Base-by-base conservation (phyloP, 2,329 filamentous ascomycete species). In the Fusarium sp. region DNA sequence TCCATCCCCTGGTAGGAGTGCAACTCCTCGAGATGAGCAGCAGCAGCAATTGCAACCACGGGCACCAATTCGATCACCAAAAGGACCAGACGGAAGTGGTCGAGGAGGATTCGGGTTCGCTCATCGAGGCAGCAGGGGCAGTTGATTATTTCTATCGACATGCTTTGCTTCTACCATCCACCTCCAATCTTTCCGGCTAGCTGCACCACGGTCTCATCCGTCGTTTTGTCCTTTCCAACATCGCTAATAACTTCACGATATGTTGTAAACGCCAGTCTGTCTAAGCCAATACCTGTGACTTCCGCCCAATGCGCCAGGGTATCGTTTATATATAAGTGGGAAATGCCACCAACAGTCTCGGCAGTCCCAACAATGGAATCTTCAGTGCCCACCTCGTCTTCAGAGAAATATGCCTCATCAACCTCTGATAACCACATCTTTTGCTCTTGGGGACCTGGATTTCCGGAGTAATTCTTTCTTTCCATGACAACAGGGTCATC, bases 171-270 rank as follows among this genome's bases (percentile, higher is more conserved):
- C 58, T 87, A 98, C 96, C 96, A 99, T 29, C 96, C 96, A 59
- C 96, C 96, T 59, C 95, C 96, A 76, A 95, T 93, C 82, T 94
- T 96, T 62, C 94, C 92, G 51, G 95, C 95, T 78, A 99, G 86
- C 78, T 96, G 94, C 65, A 94, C 92, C 44, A 97, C 95, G 66
- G 91, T 89, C 78, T 97, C 93, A 46, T 94, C 92, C 66, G 86
- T 85, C 81, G 85, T 78, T 80, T 88, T 84, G 72, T 89, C 87
- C 84, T 96, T 97, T 56, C 96, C 96, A 46, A 99, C 94, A 80
- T 98, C 94, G 83, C 95, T 98, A 77, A 98, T 91, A 27, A 99
- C 95, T 82, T 95, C 92, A 70, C 96, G 90, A 84, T 94, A 99
- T 57, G 90, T 97, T 63, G 96, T 99, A 81, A 92, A 93, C 63